Conservation (phyloP, 331 rosid genomes). For the Prunus yedoensis region DNA sequence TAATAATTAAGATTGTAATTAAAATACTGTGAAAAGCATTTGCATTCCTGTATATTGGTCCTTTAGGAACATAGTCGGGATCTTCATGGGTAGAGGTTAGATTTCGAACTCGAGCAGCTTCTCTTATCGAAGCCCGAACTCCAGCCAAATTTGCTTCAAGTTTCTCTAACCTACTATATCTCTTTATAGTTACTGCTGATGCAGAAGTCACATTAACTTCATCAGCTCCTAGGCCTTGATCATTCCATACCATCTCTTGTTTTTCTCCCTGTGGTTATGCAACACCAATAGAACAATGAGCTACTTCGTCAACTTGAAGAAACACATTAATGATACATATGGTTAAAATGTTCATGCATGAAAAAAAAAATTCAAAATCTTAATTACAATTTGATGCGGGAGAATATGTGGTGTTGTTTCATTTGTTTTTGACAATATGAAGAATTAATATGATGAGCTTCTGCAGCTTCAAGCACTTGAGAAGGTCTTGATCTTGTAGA, state of each 20-base stretch:
- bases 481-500: constrained; percentile 1
- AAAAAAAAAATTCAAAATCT: background rate
- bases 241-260: background rate
- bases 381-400: background rate
- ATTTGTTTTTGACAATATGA: constrained; percentile 12
- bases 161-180: constrained; percentile 15
- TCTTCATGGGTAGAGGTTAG: constrained; percentile 26
- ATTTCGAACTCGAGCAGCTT: constrained; percentile 30
- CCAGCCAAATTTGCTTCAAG: constrained; percentile 33
- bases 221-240: background rate
- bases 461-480: constrained; percentile 10
- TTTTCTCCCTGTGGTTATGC: constrained; percentile 3
- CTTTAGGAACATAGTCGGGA: constrained; percentile 30
- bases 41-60: constrained; percentile 34
- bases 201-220: background rate
- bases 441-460: background rate
- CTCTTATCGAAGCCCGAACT: constrained; percentile 29
- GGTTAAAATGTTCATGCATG: background rate
- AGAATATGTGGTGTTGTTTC: background rate
- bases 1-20: background rate
- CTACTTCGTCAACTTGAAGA: background rate
- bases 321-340: background rate
- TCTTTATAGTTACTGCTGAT: background rate
- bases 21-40: constrained; percentile 34
- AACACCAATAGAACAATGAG: no score